Evolutionary conservation across 257 asterid species (phyloP).

Genomic region (Jasminum sambac): DNA sequence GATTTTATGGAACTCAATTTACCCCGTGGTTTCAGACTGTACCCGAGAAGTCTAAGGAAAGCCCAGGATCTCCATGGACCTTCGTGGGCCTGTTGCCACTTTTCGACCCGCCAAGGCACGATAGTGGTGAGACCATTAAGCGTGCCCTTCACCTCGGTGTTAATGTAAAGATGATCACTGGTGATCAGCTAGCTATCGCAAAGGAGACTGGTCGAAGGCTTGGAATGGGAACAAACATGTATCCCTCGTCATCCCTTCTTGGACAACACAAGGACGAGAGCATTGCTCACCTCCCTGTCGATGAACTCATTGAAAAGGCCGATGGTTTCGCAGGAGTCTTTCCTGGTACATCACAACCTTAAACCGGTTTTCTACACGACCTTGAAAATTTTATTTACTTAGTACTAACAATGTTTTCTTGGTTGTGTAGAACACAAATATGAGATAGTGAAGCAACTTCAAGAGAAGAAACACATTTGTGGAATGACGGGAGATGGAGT

Average conservation of each 20-base stretch:
- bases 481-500: slow-evolving; percentile 64
- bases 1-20: background rate
- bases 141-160: slow-evolving; percentile 58
- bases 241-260: slow-evolving; percentile 52
- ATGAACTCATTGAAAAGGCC: slow-evolving; percentile 52
- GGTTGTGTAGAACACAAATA: slow-evolving; percentile 43
- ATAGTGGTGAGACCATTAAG: slow-evolving; percentile 54
- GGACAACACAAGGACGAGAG: slow-evolving; percentile 44
- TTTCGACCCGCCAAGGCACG: slow-evolving; percentile 64
- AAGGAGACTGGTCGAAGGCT: slow-evolving; percentile 55
- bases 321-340: slow-evolving; percentile 58
- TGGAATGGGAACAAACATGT: slow-evolving; percentile 58
- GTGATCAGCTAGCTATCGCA: slow-evolving; percentile 46
- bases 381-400: no score
- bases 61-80: slow-evolving; percentile 54
- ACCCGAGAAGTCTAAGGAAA: slow-evolving; percentile 51
- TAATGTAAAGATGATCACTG: slow-evolving; percentile 64
- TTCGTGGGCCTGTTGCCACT: slow-evolving; percentile 62
- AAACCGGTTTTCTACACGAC: background rate
- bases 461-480: slow-evolving; percentile 49
- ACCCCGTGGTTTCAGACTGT: slow-evolving; percentile 35
- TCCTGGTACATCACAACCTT: slow-evolving; percentile 33
- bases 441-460: slow-evolving; percentile 49
- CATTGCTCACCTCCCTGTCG: slow-evolving; percentile 42
- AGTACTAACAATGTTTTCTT: background rate